Evolutionary conservation across 23 red algal species (phyloP).

Genomic region (Porphyridium purpureum): DNA sequence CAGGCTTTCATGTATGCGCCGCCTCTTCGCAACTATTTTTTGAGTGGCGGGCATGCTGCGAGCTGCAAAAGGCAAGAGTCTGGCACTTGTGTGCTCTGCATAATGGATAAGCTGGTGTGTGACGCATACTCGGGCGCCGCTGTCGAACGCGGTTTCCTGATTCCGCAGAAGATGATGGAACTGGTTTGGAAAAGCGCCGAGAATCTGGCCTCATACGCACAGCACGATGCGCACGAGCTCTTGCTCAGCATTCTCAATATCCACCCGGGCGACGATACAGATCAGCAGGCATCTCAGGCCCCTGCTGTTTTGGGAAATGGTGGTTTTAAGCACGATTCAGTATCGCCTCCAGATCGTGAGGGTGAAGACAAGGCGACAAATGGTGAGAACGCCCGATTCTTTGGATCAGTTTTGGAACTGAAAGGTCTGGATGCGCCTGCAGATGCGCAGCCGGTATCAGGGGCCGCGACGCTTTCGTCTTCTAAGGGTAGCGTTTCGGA

Average conservation of each 20-base stretch:
- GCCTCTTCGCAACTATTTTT: constrained; percentile 64
- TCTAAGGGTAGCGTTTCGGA: too few relatives aligned
- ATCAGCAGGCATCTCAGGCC: too few relatives aligned
- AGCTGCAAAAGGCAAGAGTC: constrained; percentile 15
- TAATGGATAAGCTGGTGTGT: constrained; percentile 42
- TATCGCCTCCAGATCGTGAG: too few relatives aligned
- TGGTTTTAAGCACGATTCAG: too few relatives aligned
- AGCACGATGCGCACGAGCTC: constrained; percentile 92
- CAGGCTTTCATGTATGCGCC: constrained; percentile 60
- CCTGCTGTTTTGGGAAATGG: too few relatives aligned
- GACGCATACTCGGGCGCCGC: constrained; percentile 17
- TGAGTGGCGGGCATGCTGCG: constrained; percentile 44
- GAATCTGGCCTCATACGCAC: constrained; percentile 63
- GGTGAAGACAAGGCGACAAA: too few relatives aligned
- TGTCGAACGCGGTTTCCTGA: constrained; percentile 9
- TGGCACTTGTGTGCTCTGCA: constrained; percentile 30
- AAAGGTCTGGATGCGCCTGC: too few relatives aligned
- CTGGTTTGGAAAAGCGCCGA: constrained; percentile 69
- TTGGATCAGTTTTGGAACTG: too few relatives aligned
- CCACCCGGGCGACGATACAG: too few relatives aligned
- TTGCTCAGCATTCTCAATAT: constrained; percentile 51
- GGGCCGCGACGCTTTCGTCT: too few relatives aligned
- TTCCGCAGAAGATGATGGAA: constrained; percentile 64
- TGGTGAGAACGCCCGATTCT: too few relatives aligned
- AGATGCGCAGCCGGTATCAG: too few relatives aligned